Conservation (phyloP, 2,329 filamentous ascomycete genomes). For the Cercospora berteroae region DNA sequence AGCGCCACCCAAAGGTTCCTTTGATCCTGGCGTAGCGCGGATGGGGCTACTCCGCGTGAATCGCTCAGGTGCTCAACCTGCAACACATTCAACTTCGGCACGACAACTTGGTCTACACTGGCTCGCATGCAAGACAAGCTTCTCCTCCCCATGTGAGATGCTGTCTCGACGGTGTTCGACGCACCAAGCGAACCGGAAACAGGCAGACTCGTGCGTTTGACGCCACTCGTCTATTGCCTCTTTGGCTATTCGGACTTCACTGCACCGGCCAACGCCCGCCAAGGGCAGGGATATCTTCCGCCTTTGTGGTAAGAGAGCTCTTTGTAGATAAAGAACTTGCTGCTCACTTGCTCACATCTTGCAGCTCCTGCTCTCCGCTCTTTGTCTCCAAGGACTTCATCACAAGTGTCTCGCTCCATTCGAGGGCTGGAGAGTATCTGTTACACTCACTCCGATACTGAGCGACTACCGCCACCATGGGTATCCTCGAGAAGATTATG, state of each 20-base stretch:
- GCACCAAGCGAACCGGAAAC: neutral
- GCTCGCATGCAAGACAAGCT: neutral
- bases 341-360: conserved; percentile 1
- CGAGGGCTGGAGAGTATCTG: neutral
- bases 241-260: conserved; percentile 10
- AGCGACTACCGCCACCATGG: conserved; percentile 8
- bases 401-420: neutral
- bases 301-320: conserved; percentile 1
- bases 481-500: conserved; percentile 16
- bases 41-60: neutral
- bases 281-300: conserved; percentile 13
- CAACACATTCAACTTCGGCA: neutral
- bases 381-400: conserved; percentile 4
- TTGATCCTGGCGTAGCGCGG: neutral
- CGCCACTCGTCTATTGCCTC: neutral
- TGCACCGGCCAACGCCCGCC: conserved; percentile 12
- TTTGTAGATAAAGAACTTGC: conserved; percentile 11
- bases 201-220: neutral
- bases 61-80: neutral
- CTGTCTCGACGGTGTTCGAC: neutral
- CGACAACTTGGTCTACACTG: neutral
- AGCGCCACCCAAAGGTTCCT: neutral
- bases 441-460: neutral
- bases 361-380: neutral
- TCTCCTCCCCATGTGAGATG: neutral